A percentile compares a stretch with the other conserved stretches of the same genome.
Evolutionary conservation across 305 asterid species (phyloP).

Genomic region (Fraxinus floribunda): DNA sequence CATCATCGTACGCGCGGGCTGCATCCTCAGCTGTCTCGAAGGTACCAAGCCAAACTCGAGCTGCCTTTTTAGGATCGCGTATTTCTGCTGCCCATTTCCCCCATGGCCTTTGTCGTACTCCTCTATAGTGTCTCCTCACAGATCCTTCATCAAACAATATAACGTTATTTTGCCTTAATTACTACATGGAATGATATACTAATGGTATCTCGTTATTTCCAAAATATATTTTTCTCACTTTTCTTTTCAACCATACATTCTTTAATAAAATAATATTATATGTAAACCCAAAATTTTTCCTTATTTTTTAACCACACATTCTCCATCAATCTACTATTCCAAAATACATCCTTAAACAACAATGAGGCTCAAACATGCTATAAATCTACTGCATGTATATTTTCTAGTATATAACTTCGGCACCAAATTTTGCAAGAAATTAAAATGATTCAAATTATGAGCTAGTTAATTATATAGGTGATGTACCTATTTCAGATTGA

Average conservation of each 20-base stretch:
- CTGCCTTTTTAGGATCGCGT: conserved; percentile 74
- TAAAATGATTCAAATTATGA: not conserved
- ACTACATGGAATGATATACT: not conserved
- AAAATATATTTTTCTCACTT: no score
- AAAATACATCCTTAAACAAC: no score
- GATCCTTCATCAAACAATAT: conserved; percentile 24
- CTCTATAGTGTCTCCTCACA: conserved; percentile 62
- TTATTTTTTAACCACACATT: no score
- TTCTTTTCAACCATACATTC: no score
- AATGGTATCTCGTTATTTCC: not conserved
- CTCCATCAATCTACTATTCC: no score
- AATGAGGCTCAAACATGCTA: no score
- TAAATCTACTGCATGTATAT: not conserved
- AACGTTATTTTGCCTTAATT: not conserved
- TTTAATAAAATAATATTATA: no score
- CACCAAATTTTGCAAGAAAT: not conserved
- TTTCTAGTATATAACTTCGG: not conserved
- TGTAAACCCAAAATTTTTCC: no score
- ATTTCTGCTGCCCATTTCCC: conserved; percentile 93
- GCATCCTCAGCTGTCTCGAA: conserved; percentile 89
- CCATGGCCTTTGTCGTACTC: conserved; percentile 88
- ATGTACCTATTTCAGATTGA: not conserved
- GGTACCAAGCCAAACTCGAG: conserved; percentile 81
- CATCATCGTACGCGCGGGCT: conserved; percentile 81
- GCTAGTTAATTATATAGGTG: not conserved